Conservation (phyloP, 805 yeast genomes). For the Blastobotrys robertii region DNA sequence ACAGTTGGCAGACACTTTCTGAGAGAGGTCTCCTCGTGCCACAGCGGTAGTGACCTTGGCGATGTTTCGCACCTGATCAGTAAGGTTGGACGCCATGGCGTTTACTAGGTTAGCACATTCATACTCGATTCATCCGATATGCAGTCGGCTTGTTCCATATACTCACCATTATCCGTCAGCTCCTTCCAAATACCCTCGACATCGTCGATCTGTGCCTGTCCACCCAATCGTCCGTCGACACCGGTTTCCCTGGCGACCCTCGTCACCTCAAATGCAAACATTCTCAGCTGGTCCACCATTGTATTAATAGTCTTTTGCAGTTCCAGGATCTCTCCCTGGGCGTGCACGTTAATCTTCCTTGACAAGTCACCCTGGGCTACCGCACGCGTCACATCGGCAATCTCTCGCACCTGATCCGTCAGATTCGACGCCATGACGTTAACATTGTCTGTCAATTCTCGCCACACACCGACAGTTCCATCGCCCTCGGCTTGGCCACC, state of each 20-base stretch:
- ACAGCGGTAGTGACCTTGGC: slow-evolving; percentile 86
- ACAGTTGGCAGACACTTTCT: slow-evolving; percentile 80
- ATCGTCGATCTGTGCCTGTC: slow-evolving; percentile 71
- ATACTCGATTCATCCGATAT: background rate
- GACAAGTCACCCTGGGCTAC: slow-evolving; percentile 82
- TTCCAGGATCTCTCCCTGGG: slow-evolving; percentile 82
- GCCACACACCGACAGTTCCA: slow-evolving; percentile 86
- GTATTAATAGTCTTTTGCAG: slow-evolving; percentile 80
- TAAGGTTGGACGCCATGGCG: slow-evolving; percentile 81
- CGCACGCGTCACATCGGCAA: slow-evolving; percentile 82
- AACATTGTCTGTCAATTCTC: slow-evolving; percentile 74
- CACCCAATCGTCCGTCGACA: slow-evolving; percentile 80
- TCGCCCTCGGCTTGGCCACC: slow-evolving; percentile 84
- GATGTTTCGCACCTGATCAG: slow-evolving; percentile 80
- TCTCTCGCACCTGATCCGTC: slow-evolving; percentile 82
- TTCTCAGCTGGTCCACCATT: slow-evolving; percentile 78
- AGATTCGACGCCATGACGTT: slow-evolving; percentile 84
- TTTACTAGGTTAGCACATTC: slow-evolving; percentile 35
- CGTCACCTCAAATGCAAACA: slow-evolving; percentile 78
- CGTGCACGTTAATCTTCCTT: slow-evolving; percentile 77
- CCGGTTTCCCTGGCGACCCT: slow-evolving; percentile 86
- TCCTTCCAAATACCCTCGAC: slow-evolving; percentile 87
- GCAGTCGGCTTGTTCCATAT: background rate
- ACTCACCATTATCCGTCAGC: slow-evolving; percentile 57
- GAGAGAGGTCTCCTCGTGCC: slow-evolving; percentile 71